phyloP scores from a whole-genome alignment of 73 alveolate genomes.

The Uronychia binucleata region DNA sequence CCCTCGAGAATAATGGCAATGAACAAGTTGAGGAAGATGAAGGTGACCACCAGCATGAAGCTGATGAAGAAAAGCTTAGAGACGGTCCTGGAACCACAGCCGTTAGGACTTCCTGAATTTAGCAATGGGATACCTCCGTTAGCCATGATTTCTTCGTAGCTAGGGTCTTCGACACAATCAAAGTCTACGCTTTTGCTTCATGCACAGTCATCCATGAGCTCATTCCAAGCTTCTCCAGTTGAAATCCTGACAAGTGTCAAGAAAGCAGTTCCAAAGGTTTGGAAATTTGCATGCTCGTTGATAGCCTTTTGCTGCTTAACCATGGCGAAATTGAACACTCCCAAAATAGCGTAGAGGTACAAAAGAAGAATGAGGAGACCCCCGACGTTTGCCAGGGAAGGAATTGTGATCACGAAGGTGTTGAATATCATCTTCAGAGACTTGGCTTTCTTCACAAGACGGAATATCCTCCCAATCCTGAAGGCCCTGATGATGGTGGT shows the following conservation, averaged over 20 bases:
- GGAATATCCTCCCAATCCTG: conserved; percentile 63
- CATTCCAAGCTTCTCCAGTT: conserved; percentile 94
- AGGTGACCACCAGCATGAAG: conserved; percentile 9
- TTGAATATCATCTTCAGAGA: conserved; percentile 53
- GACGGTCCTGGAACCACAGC: conserved; percentile 2
- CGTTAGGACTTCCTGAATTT: conserved; percentile 2
- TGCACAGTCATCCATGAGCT: conserved; percentile 78
- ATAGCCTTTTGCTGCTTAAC: conserved; percentile 25
- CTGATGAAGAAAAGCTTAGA: background rate
- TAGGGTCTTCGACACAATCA: conserved; percentile 37
- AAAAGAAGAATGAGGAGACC: conserved; percentile 54
- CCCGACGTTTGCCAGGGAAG: conserved; percentile 67
- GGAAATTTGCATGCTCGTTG: conserved; percentile 40
- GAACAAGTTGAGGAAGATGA: conserved; percentile 31
- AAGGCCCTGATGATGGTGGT: conserved; percentile 73
- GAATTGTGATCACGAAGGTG: conserved; percentile 54
- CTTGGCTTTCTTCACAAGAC: conserved; percentile 65
- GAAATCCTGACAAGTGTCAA: conserved; percentile 45
- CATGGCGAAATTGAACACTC: conserved; percentile 41
- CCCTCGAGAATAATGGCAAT: conserved; percentile 39
- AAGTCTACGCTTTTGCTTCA: conserved; percentile 5
- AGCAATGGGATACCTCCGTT: background rate
- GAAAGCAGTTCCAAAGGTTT: conserved; percentile 57
- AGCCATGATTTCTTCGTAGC: conserved; percentile 11
- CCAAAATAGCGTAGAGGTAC: conserved; percentile 53